These are phyloP conservation scores for Carex myosuroides DNA, from an alignment of 176 grass and related monocot species.

Conservation along the genomic window DNA sequence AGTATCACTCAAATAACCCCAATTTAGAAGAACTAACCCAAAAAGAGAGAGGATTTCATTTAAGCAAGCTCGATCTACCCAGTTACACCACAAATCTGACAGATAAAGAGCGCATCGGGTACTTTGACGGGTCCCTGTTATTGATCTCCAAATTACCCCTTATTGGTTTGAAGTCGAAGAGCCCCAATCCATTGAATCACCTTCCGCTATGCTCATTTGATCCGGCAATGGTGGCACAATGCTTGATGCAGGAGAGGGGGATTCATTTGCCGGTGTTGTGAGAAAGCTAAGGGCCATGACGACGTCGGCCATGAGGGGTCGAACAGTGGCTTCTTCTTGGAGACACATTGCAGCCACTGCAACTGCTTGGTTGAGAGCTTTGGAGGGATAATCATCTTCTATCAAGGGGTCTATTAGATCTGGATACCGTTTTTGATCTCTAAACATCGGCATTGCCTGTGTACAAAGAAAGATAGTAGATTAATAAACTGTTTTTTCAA, in stretches of 20 bases:
- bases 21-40: conserved; percentile 4
- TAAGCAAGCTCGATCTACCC: neutral
- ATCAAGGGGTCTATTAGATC: conserved; percentile 75
- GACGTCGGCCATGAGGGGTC: conserved; percentile 70
- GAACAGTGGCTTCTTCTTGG: conserved; percentile 76
- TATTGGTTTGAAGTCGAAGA: conserved; percentile 8
- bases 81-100: neutral
- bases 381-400: conserved; percentile 51
- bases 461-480: neutral
- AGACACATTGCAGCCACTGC: conserved; percentile 94
- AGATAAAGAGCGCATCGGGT: neutral
- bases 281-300: conserved; percentile 87
- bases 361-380: conserved; percentile 73
- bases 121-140: neutral
- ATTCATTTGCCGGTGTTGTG: conserved; percentile 24
- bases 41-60: neutral
- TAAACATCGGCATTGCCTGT: conserved; percentile 84
- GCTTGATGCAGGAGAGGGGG: conserved; percentile 10
- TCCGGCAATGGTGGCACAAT: neutral
- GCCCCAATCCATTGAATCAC: conserved; percentile 27
- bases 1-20: conserved; percentile 4
- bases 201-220: conserved; percentile 23
- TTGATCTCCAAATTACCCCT: conserved; percentile 8
- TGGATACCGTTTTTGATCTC: conserved; percentile 78
- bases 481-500: neutral